These are phyloP conservation scores for Sutorius australiensis DNA, from an alignment of 768 basidiomycete genomes.

Conservation along the genomic window DNA sequence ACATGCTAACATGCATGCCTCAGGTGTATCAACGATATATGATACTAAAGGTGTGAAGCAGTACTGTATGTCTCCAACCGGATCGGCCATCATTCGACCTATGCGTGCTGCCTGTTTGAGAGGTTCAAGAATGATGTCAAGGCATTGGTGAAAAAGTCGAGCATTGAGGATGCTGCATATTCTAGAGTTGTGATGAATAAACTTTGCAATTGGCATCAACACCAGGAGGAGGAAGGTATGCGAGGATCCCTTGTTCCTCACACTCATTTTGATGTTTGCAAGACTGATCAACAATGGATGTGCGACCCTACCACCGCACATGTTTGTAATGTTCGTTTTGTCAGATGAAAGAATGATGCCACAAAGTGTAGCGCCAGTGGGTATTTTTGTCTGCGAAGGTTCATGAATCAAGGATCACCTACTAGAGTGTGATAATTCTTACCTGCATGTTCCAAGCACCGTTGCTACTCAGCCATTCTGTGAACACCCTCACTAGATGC, in stretches of 20 bases:
- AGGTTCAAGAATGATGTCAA: neutral
- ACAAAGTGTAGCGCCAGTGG: no score
- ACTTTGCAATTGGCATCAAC: neutral
- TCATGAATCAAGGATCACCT: no score
- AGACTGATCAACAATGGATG: conserved; percentile 14
- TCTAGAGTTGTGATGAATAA: neutral
- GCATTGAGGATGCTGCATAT: neutral
- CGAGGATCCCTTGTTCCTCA: neutral
- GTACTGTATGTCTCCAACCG: no score
- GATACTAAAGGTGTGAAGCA: no score
- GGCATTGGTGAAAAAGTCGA: neutral
- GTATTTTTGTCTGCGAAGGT: no score
- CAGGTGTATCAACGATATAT: no score
- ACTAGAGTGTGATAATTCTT: no score
- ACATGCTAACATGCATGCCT: no score
- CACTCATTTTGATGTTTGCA: conserved; percentile 11
- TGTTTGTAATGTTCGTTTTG: conserved; percentile 6
- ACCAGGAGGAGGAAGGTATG: neutral
- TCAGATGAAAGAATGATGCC: conserved; percentile 2
- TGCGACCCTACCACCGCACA: conserved; percentile 10
- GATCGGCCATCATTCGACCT: no score
- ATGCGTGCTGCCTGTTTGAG: neutral
- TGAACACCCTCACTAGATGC: no score
- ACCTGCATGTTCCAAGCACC: no score
- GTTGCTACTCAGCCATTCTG: no score